Base-by-base conservation (phyloP, 2,329 filamentous ascomycete genomes). In the Knoxdaviesia proteae region DNA sequence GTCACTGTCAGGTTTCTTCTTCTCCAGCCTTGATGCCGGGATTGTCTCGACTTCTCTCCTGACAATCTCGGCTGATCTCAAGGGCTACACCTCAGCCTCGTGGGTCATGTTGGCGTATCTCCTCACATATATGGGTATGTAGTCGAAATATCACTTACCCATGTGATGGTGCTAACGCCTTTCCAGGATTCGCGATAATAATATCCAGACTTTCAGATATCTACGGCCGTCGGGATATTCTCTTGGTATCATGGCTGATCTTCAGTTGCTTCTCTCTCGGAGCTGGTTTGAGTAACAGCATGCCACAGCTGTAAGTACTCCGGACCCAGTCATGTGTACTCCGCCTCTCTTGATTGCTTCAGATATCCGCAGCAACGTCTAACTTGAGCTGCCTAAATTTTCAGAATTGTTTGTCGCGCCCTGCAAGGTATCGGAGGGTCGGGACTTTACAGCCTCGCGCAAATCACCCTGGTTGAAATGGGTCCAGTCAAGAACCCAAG, bases 391-490 rank as follows among this genome's bases (percentile, higher is more conserved):
- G 6, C 20, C 38, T 34, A 34, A 32, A 5, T 44, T 20, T 38
- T 30, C 42, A 75, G 71, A 1, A 75, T 77, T 40, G 50, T 71
- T 9, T 76, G 63, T 45, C 67, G 72, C 20, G 68, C 69, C 1
- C 65, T 76, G 9, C 72, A 76, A 45, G 72, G 72, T 5, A 63
- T 76, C 38, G 73, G 74, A 0, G 74, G 69, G 2, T 72, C 74
- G 6, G 73, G 73, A 0, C 56, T 77, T 30, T 78, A 76, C 53
- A 74, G 69, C 47, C 54, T 77, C 37, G 67, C 69, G 1, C 69
- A 76, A 44, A 68, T 74, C 42, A 63, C 65, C 8, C 59, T 76
- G 1, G 61, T 73, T 32, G 71, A 75, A 47, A 60, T 75, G 41
- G 68, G 69, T 0, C 71, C 69, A 8, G 60, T 60, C 3, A 58